Conservation (phyloP, 2,329 filamentous ascomycete genomes). For the Aspergillus pseudoglaucus region DNA sequence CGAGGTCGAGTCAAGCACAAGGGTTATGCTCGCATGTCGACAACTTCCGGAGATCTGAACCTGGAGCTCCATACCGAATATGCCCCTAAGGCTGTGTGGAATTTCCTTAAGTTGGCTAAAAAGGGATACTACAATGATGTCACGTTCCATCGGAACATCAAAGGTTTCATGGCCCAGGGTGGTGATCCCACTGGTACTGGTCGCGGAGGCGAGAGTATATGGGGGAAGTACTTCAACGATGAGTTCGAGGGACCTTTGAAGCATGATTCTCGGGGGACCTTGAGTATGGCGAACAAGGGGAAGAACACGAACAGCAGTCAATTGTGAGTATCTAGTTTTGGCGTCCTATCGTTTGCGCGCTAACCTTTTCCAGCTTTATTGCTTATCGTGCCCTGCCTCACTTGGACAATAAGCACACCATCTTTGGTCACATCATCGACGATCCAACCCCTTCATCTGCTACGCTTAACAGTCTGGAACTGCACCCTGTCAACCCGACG, state of each 20-base stretch:
- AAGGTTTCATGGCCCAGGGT: conserved; percentile 95
- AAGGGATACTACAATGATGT: conserved; percentile 84
- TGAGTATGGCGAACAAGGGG: conserved; percentile 97
- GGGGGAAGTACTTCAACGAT: conserved; percentile 91
- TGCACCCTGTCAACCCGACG: conserved; percentile 64
- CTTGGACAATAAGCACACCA: conserved; percentile 92
- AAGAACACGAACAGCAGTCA: conserved; percentile 96
- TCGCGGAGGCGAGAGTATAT: conserved; percentile 80
- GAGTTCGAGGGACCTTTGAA: conserved; percentile 84
- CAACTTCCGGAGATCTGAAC: conserved; percentile 76
- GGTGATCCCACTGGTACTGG: conserved; percentile 92
- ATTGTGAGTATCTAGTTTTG: conserved; percentile 45
- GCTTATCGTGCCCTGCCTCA: conserved; percentile 79
- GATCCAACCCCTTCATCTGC: conserved; percentile 45
- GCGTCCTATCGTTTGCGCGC: neutral
- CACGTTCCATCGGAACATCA: conserved; percentile 86
- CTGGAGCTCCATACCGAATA: conserved; percentile 86
- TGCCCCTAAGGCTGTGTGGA: conserved; percentile 92
- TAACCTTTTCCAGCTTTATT: conserved; percentile 58
- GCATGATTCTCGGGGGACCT: conserved; percentile 72
- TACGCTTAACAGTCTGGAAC: conserved; percentile 66
- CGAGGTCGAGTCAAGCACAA: conserved; percentile 82
- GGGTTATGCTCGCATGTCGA: conserved; percentile 85
- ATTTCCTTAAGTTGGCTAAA: conserved; percentile 82
- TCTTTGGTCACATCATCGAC: conserved; percentile 81